Base-by-base conservation (phyloP, 352 stramenopile species). In the Globisporangium apiculatum region DNA sequence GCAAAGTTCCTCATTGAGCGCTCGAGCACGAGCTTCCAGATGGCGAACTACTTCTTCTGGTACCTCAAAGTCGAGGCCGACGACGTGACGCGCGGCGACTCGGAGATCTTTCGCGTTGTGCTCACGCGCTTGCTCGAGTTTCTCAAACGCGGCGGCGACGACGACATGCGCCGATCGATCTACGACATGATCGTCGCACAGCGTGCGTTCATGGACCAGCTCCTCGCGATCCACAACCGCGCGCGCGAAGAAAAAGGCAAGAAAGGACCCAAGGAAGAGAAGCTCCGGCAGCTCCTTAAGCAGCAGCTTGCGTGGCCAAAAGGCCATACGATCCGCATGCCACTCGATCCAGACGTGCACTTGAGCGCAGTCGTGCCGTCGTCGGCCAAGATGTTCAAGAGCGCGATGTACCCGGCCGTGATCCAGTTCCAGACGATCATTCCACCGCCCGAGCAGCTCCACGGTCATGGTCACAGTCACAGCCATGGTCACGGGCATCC, bases 41-140 rank as follows among this genome's bases (percentile, higher is more conserved):
- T 99, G 66, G 96, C 97, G 36, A 99, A 98, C 63, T 99, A 98
- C 57, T 90, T 99, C n/a, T 99, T 98, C 62, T 99, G 96, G 89
- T 95, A 91, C 50, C 52, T 91, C 9, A 87, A 92, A 52, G 85
- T 93, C 6, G 85, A 95, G 55, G 70, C 83, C 37, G 72, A 75
- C 3, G 85, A 95, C 52, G 71, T 86, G 56, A 81, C 65, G 9
- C 79, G 77, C 24, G 24, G 24, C 24, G 81, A 95, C 58, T 76
- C 71, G 3, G 81, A 92, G 49, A 87, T 94, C 45, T 94, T 93
- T 61, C 76, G 71, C 15, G 66, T 69, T n/a, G 82, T 91, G 35
- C 60, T 92, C 2, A 90, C 85, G 56, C 96, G 98, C 64, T 84
- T 99, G 62, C 86, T 97, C n/a, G 91, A 97, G 0, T 91, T 97